Evolutionary conservation across 1,139 yeast species (phyloP).

Genomic region (Diutina rugosa): DNA sequence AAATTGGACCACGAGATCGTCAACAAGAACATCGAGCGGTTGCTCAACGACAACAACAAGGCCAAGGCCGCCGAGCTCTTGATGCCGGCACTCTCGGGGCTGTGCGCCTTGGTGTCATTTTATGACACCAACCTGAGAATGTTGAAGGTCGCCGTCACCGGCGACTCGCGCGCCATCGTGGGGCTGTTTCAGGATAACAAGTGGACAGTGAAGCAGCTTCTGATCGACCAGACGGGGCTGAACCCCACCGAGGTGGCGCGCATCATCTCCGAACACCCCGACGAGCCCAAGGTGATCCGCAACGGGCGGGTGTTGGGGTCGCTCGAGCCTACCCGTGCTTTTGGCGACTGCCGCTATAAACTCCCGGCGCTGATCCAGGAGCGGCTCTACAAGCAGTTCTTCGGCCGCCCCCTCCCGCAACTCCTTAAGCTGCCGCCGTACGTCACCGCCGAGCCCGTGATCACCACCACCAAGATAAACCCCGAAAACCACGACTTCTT

Average conservation of each 20-base stretch:
- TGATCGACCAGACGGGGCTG: conserved; percentile 91
- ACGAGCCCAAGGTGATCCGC: conserved; percentile 70
- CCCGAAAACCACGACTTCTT: conserved; percentile 71
- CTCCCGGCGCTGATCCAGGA: conserved; percentile 66
- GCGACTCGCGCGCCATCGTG: conserved; percentile 87
- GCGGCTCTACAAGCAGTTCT: conserved; percentile 59
- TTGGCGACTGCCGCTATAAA: conserved; percentile 94
- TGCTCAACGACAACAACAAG: conserved; percentile 50
- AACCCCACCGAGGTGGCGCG: conserved; percentile 80
- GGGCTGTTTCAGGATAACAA: conserved; percentile 60
- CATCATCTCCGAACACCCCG: conserved; percentile 80
- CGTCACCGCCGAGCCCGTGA: conserved; percentile 92
- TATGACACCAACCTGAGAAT: conserved; percentile 65
- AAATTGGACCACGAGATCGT: conserved; percentile 83
- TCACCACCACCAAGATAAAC: conserved; percentile 67
- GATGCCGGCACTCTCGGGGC: conserved; percentile 91
- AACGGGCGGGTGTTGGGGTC: conserved; percentile 81
- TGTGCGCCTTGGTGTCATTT: conserved; percentile 82
- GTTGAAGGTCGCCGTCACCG: conserved; percentile 87
- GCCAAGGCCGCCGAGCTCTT: conserved; percentile 58
- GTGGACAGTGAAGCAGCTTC: conserved; percentile 83
- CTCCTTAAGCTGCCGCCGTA: conserved; percentile 86
- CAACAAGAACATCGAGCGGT: conserved; percentile 53
- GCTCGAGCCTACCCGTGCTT: conserved; percentile 90
- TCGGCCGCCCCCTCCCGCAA: conserved; percentile 53